Percentiles rank a stretch among this genome's conserved stretches.
Conservation (phyloP, 805 yeast species). For the Wickerhamomyces mucosus region DNA sequence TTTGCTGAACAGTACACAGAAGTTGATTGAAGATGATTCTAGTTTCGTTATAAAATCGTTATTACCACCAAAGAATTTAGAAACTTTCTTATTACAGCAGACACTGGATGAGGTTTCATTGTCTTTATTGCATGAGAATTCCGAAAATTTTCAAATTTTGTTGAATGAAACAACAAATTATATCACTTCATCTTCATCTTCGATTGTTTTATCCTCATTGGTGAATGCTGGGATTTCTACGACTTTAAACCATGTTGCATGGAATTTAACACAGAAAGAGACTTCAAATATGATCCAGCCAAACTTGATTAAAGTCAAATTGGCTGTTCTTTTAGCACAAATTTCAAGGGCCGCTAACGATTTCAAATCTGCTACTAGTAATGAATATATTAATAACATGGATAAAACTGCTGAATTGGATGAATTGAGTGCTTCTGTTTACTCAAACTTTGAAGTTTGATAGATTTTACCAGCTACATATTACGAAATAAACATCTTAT, state of each 20-base stretch:
- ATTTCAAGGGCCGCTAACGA: slow-evolving; percentile 55
- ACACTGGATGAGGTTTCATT: slow-evolving; percentile 36
- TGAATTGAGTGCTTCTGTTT: slow-evolving; percentile 83
- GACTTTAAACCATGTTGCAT: slow-evolving; percentile 23
- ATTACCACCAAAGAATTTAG: slow-evolving; percentile 43
- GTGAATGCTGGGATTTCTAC: slow-evolving; percentile 27
- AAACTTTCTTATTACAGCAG: slow-evolving; percentile 45
- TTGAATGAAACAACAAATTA: slow-evolving; percentile 36
- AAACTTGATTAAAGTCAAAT: slow-evolving; percentile 29
- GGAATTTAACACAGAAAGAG: slow-evolving; percentile 6
- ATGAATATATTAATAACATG: slow-evolving; percentile 36
- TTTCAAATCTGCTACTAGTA: slow-evolving; percentile 31
- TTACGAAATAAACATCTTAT: slow-evolving; percentile 1
- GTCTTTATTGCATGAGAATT: slow-evolving; percentile 18
- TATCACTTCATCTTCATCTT: slow-evolving; percentile 27
- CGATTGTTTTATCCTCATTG: slow-evolving; percentile 25
- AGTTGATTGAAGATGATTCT: slow-evolving; percentile 35
- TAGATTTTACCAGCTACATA: slow-evolving; percentile 1
- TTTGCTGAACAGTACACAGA: slow-evolving; percentile 30
- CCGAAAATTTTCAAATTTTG: slow-evolving; percentile 23
- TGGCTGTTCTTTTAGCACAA: slow-evolving; percentile 65
- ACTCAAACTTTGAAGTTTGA: slow-evolving; percentile 62
- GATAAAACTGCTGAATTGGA: slow-evolving; percentile 56
- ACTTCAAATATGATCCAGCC: slow-evolving; percentile 13
- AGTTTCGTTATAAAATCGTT: slow-evolving; percentile 26